phyloP scores from a whole-genome alignment of 176 grass and related monocot genomes.

The Pontederia crassipes region DNA sequence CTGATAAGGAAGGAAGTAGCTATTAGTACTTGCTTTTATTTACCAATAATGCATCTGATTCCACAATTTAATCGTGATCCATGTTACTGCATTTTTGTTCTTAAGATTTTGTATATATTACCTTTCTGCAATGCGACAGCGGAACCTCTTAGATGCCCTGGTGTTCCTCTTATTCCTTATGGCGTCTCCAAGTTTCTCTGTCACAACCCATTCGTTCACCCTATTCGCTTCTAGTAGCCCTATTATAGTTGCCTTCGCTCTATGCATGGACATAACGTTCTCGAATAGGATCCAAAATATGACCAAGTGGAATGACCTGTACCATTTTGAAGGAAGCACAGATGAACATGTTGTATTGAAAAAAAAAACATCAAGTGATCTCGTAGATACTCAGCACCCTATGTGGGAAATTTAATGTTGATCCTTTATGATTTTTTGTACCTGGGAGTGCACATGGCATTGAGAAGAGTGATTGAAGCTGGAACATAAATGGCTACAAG shows the following conservation, averaged over 20 bases:
- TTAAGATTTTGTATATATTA: background rate
- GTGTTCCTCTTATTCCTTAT: constrained; percentile 24
- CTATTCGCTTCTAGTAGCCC: constrained; percentile 68
- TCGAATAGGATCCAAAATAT: constrained; percentile 94
- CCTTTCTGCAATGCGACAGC: constrained; percentile 31
- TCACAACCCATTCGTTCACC: constrained; percentile 88
- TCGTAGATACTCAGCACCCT: too few species aligned
- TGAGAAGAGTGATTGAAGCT: constrained; percentile 67
- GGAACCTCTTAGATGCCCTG: constrained; percentile 20
- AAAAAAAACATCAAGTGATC: too few species aligned
- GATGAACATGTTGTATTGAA: too few species aligned
- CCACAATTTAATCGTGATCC: background rate
- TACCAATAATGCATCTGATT: background rate
- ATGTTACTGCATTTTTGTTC: background rate
- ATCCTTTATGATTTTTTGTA: constrained; percentile 3
- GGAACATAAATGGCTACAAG: constrained; percentile 63
- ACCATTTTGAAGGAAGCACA: background rate
- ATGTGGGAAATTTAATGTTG: background rate
- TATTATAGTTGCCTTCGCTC: constrained; percentile 67
- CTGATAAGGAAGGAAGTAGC: constrained; percentile 5
- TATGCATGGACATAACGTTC: constrained; percentile 93
- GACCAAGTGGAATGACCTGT: constrained; percentile 56
- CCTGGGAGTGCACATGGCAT: constrained; percentile 60
- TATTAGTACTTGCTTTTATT: background rate
- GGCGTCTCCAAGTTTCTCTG: constrained; percentile 52